Percentiles rank a stretch among this genome's conserved stretches.
phyloP scores from a whole-genome alignment of 2,329 filamentous ascomycete genomes.

The Myriosclerotinia scirpicola region DNA sequence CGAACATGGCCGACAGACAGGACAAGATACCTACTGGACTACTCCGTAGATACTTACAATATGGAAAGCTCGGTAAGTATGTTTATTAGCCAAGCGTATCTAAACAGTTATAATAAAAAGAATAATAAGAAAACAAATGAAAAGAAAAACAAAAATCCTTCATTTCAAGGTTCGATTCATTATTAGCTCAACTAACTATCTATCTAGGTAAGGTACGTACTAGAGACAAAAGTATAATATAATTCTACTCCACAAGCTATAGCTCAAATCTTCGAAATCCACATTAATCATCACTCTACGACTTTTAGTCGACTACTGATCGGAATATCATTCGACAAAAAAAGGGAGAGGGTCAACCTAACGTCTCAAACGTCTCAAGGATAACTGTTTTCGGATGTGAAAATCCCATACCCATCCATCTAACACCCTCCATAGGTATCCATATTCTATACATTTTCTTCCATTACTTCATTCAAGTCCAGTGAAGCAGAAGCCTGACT shows the following conservation, averaged over 20 bases:
- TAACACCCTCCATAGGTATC: background rate
- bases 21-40: too few species aligned
- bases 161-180: too few species aligned
- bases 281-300: background rate
- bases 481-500: background rate
- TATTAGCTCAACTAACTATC: background rate
- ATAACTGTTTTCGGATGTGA: background rate
- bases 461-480: constrained; percentile 9
- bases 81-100: too few species aligned
- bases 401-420: background rate
- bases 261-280: constrained; percentile 30
- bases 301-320: constrained; percentile 12
- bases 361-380: constrained; percentile 9
- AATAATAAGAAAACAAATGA: too few species aligned
- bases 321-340: constrained; percentile 26
- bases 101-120: too few species aligned
- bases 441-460: constrained; percentile 4
- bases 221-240: too few species aligned
- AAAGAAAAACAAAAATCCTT: too few species aligned
- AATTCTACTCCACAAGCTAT: too few species aligned
- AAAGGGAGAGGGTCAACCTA: constrained; percentile 11
- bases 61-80: too few species aligned
- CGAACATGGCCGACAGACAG: too few species aligned
- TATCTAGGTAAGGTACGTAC: too few species aligned
- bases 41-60: too few species aligned